Percentiles rank a stretch among this genome's conserved stretches.
Conservation (phyloP, 345 rosid genomes). For the Brassica cretica region DNA sequence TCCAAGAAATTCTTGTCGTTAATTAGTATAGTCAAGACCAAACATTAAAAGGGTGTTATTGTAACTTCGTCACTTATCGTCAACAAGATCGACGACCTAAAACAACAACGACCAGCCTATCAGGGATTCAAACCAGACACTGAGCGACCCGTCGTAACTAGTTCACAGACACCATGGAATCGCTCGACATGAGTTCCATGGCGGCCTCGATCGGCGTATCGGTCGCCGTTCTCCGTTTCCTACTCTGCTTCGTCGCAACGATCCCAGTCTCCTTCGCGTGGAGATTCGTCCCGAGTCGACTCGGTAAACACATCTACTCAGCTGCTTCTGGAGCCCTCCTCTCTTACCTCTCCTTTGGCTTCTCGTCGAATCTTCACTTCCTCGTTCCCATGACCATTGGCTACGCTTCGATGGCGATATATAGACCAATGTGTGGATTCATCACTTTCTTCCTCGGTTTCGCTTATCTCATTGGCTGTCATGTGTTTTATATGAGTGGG, state of each 20-base stretch:
- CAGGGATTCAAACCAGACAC: not conserved
- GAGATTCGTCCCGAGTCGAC: slow-evolving; percentile 65
- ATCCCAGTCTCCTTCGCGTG: slow-evolving; percentile 70
- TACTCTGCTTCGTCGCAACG: slow-evolving; percentile 82
- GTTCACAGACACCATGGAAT: slow-evolving; percentile 31
- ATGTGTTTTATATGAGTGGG: slow-evolving; percentile 97
- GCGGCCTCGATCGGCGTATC: slow-evolving; percentile 82
- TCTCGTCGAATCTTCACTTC: slow-evolving; percentile 89
- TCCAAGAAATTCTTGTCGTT: not conserved
- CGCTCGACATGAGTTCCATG: slow-evolving; percentile 55
- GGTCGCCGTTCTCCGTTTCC: slow-evolving; percentile 80
- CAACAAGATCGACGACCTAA: not conserved
- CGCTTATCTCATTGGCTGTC: slow-evolving; percentile 93
- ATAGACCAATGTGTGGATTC: slow-evolving; percentile 66
- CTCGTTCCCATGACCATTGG: slow-evolving; percentile 79
- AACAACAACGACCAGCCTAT: not conserved
- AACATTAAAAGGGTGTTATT: not conserved
- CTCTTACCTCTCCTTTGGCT: slow-evolving; percentile 80
- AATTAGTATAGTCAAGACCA: not conserved
- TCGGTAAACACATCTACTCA: slow-evolving; percentile 66
- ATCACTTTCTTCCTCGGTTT: slow-evolving; percentile 72
- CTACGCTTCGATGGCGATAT: slow-evolving; percentile 72
- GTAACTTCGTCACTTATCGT: not conserved
- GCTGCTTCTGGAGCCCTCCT: slow-evolving; percentile 66
- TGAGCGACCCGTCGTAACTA: not conserved